Evolutionary conservation across 225 moss, liverwort and hornwort genomes (phyloP).

Genomic region (Climacium dendroides): DNA sequence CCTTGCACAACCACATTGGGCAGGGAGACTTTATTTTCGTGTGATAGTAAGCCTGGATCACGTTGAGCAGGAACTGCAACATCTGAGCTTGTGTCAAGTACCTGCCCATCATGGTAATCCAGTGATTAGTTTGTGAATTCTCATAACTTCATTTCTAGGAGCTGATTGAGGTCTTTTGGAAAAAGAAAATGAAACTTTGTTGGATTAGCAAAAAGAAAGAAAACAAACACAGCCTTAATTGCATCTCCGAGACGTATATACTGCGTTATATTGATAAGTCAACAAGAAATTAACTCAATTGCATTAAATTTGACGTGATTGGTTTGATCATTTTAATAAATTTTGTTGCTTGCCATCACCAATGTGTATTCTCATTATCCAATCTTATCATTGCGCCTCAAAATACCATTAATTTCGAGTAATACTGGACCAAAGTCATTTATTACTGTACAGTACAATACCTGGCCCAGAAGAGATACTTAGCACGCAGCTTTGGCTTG

Average conservation of each 20-base stretch:
- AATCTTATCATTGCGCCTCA: neutral
- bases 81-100: constrained; percentile 84
- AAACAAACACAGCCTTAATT: too few species aligned
- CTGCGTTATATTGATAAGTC: neutral
- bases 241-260: neutral
- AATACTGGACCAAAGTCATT: too few species aligned
- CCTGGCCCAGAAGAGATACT: constrained; percentile 97
- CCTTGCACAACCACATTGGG: constrained; percentile 46
- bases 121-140: neutral
- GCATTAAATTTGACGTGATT: neutral
- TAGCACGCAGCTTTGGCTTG: constrained; percentile 52
- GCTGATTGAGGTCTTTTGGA: too few species aligned
- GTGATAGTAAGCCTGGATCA: constrained; percentile 62
- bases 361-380: neutral
- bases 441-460: neutral
- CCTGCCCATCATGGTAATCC: constrained; percentile 13
- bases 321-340: neutral
- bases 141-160: neutral
- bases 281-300: neutral
- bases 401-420: neutral
- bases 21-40: constrained; percentile 33
- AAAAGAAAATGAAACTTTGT: neutral
- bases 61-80: constrained; percentile 78
- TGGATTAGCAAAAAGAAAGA: neutral
- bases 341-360: neutral